Base-by-base conservation (phyloP, 1,284 basidiomycete species). In the Marasmius sp. region DNA sequence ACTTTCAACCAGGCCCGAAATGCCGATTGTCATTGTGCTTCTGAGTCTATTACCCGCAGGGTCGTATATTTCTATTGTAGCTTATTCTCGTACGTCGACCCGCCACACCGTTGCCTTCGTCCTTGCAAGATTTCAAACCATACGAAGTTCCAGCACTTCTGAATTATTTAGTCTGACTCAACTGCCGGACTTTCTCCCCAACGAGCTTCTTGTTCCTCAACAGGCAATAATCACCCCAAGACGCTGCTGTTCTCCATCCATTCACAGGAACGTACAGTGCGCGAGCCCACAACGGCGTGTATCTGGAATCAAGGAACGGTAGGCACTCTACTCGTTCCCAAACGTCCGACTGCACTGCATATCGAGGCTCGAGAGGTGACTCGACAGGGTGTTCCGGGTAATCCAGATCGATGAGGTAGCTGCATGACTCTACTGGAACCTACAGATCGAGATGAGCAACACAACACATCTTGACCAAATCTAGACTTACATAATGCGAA, bases 361-460 rank as follows among this genome's bases (percentile, higher is more conserved):
- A 95, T 52, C 93, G 87, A n/a, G 92, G 94, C 71, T 97, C 94
- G 59, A 85, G 77, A 2, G 68, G 57, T 14, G 88, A 86, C 20
- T 75, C 72, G 12, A 71, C 66, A 2, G 86, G 84, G 66, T 90
- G 85, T 2, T 79, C 75, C 0, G 94, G 93, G 71, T 93, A 92
- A 74, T 93, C 89, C 43, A 94, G 83, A 72, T 96, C 93, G 62
- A 98, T 82, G 60, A 98, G 79, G 75, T 96, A 97, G 72, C 93
- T 89, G 74, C 95, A 98, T 48, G 82, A 78, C 33, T 85, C 77
- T 18, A 88, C 75, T 47, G 89, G 79, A 51, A 92, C 87, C 94
- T 97, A 70, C 53, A 61, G 56, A 60, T 58, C 34, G 41, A 55
- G 9, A 14, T 61, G 57, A 33, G 47, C 61, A 59, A 64, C 53